phyloP scores from a whole-genome alignment of 345 rosid genomes.

The Xanthoceras sorbifolium region DNA sequence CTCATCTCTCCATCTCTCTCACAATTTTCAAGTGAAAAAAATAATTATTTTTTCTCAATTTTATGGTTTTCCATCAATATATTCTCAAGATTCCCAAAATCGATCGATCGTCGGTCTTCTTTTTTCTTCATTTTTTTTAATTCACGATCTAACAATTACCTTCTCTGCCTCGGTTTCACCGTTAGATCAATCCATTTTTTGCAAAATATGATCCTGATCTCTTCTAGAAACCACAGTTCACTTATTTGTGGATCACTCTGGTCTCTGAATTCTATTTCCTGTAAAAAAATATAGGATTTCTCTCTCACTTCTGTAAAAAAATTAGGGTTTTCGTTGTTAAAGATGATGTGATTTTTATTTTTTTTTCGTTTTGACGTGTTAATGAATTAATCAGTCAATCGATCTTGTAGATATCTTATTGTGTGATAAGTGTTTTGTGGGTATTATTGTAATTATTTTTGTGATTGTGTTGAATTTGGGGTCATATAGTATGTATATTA shows the following conservation, averaged over 20 bases:
- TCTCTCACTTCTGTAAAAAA: constrained; percentile 25
- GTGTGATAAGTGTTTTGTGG: constrained; percentile 25
- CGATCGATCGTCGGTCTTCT: background rate
- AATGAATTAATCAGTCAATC: background rate
- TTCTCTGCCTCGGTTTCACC: constrained; percentile 24
- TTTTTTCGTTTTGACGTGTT: constrained; percentile 5
- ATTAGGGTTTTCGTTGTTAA: constrained; percentile 30
- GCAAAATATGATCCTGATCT: constrained; percentile 41
- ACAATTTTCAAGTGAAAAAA: constrained; percentile 34
- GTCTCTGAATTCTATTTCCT: too few relatives aligned
- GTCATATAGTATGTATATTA: constrained; percentile 71
- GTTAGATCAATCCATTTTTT: constrained; percentile 23
- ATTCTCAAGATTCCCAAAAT: background rate
- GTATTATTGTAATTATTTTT: constrained; percentile 13
- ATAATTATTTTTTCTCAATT: too few relatives aligned
- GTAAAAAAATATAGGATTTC: too few relatives aligned
- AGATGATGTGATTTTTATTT: constrained; percentile 10
- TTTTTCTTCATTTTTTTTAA: too few relatives aligned
- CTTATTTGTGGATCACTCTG: constrained; percentile 21
- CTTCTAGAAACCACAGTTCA: constrained; percentile 22
- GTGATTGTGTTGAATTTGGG: constrained; percentile 33
- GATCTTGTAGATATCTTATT: background rate
- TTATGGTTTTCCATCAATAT: constrained; percentile 14
- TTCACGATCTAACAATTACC: constrained; percentile 1
- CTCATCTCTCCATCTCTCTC: constrained; percentile 11